Evolutionary conservation across 495 filamentous ascomycete species (phyloP), one percentile per base, ranked within the genome.

Genomic region (Talaromyces nanjingensis): DNA sequence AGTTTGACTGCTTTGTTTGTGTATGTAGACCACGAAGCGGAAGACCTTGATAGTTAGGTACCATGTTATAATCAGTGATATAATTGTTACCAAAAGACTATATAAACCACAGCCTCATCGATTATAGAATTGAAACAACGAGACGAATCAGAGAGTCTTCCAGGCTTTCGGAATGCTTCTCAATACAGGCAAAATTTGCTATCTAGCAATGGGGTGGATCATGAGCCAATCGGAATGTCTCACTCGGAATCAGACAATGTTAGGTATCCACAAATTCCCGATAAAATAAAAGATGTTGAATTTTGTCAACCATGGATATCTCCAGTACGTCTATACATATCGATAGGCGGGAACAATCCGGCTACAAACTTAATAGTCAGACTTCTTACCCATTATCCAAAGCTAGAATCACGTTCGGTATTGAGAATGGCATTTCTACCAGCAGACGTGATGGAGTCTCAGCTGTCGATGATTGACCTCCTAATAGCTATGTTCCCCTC

Each of bases 401-500:
- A 42, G 14, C 37, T 1, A 42, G 33, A 3, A 37, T 37, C 33
- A 37, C 33, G 9, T 42, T 42, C 12, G 37, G 14, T 16, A 42
- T 42, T 16, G 37, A 16, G 14, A 14, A 42, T 42, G 37, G 14
- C 37, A 42, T 14, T 4, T 91, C 92, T 0, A 84, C 88, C 7
- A 85, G 82, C 60, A 96, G 91, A 34, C 75, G 96, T 14, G 89
- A 91, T 33, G 93, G 92, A 9, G 79, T 86, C 9, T 97, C 94
- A 1, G 89, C 91, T 1, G 89, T 93, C 3, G 92, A 96, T 69
- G 90, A 89, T 25, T 88, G 85, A 65, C 88, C 88, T 22, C 76
- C 81, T 33, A 91, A 42, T 42, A 42, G 37, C 37, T 42, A 42
- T 42, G 37, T 42, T 42, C 37, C 37, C 37, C 4, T 42, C 37